phyloP scores from a whole-genome alignment of 345 rosid species.

The Stellera chamaejasme region DNA sequence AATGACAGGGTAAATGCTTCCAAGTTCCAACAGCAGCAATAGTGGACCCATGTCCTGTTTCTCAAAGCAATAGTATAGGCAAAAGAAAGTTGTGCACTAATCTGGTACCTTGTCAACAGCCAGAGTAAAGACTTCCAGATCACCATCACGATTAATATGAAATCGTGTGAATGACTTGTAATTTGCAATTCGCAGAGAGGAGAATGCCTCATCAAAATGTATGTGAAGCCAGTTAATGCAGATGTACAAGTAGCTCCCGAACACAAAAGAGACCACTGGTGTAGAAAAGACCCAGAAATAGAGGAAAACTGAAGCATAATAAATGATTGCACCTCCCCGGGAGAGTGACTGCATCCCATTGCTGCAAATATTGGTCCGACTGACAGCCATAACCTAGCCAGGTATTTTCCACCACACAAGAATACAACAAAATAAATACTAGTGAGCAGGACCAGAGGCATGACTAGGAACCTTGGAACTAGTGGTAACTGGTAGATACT shows the following conservation, averaged over 20 bases:
- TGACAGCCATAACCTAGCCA: conserved; percentile 82
- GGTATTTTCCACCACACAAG: conserved; percentile 5
- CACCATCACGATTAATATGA: conserved; percentile 53
- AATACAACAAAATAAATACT: conserved; percentile 5
- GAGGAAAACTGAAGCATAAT: conserved; percentile 84
- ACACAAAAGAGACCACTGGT: conserved; percentile 76
- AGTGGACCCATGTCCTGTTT: too few relatives aligned
- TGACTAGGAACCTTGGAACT: too few relatives aligned
- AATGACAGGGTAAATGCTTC: too few relatives aligned
- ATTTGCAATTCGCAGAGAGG: conserved; percentile 89
- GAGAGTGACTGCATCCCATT: conserved; percentile 61
- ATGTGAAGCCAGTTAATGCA: conserved; percentile 92
- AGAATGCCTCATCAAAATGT: conserved; percentile 94
- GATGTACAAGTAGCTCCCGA: conserved; percentile 89
- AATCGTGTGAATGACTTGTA: conserved; percentile 86
- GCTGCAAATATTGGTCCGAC: conserved; percentile 78
- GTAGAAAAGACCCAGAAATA: conserved; percentile 97
- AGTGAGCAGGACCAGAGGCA: too few relatives aligned
- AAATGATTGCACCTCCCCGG: conserved; percentile 66
- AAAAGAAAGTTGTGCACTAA: background rate
- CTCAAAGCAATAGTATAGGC: too few relatives aligned
- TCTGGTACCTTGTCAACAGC: conserved; percentile 78
- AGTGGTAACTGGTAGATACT: too few relatives aligned
- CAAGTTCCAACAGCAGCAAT: too few relatives aligned
- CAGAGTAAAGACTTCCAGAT: conserved; percentile 81